Evolutionary conservation across 805 yeast species (phyloP), one percentile per base, ranked within the genome.

Genomic region (Lipomyces yamanashiensis): DNA sequence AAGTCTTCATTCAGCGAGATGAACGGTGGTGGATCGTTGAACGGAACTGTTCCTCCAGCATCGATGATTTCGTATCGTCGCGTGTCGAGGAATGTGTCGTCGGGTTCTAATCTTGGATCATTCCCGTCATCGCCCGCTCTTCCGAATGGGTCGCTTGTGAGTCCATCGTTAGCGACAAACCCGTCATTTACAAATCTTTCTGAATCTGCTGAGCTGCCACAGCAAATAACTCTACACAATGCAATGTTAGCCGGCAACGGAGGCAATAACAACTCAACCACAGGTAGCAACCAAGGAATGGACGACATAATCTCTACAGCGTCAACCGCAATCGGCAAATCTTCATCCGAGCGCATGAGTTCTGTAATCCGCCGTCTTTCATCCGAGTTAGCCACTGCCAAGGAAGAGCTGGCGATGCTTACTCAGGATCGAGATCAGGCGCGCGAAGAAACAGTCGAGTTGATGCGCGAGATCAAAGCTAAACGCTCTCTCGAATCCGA

Each of bases 311-410:
- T 19, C 7, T 62, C 68, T 7, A 56, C 44, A 19, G 58, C 68
- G 10, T 66, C 68, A 2, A 59, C 69, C 1, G 69, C 68, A 1
- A 33, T 67, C 44, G 75, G 71, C 36, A 74, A 78, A 21, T 50
- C 97, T 89, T 72, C 74, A 90, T 58, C 83, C 90, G 54, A 85
- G 88, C 66, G 89, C 71, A 81, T 95, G 80, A 86, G 92, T 52
- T 78, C 89, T 0, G 90, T 86, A 55, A 85, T 93, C 19, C 82
- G 96, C 63, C 81, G 92, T 61, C 78, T 93, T 47, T 97, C 93
- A 73, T 83, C 88, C 34, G 98, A 95, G 72, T 74, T 92, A 15
- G 75, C 84, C 49, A 81, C 89, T 0, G 76, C 86, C 57, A 83
- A 80, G 66, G 92, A 88, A 51, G 92, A 89, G 58, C 81, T 87